phyloP scores from a whole-genome alignment of 1,284 basidiomycete genomes.

The Leccinum pachyderme region DNA sequence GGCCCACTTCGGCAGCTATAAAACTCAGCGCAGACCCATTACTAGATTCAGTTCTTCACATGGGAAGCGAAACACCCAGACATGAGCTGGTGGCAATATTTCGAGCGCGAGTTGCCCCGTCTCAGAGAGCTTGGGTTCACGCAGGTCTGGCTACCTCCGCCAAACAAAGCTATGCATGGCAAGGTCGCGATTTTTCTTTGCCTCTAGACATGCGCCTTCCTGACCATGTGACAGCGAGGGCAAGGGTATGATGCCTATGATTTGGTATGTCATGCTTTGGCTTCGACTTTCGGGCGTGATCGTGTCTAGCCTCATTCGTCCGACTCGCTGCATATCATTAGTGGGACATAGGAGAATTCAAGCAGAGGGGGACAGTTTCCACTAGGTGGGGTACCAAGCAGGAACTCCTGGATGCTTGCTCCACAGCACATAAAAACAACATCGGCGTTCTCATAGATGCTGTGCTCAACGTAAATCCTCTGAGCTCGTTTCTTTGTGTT shows the following conservation, averaged over 20 bases:
- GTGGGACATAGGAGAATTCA: conserved; percentile 93
- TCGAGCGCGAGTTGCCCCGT: conserved; percentile 66
- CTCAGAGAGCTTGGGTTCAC: conserved; percentile 83
- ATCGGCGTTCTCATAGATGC: conserved; percentile 75
- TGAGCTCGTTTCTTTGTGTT: neutral
- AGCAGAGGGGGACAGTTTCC: conserved; percentile 74
- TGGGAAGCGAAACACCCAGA: conserved; percentile 63
- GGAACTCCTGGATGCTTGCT: conserved; percentile 71
- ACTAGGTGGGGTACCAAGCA: conserved; percentile 94
- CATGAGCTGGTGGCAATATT: conserved; percentile 83
- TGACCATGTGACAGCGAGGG: conserved; percentile 45
- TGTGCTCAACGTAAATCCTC: conserved; percentile 63
- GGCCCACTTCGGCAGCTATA: neutral
- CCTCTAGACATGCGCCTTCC: conserved; percentile 1
- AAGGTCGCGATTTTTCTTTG: conserved; percentile 40
- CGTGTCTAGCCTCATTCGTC: neutral
- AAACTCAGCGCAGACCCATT: neutral
- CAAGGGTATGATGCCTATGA: conserved; percentile 83
- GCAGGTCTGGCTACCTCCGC: conserved; percentile 77
- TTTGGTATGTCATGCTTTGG: conserved; percentile 44
- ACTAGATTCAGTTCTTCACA: conserved; percentile 79
- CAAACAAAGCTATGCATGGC: conserved; percentile 64
- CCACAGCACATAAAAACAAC: conserved; percentile 52
- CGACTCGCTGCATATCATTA: conserved; percentile 29
- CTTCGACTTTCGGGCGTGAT: neutral